Percentiles rank a stretch among this genome's conserved stretches.
Conservation (phyloP, 2,329 filamentous ascomycete species). For the Ramularia collo-cygni region DNA sequence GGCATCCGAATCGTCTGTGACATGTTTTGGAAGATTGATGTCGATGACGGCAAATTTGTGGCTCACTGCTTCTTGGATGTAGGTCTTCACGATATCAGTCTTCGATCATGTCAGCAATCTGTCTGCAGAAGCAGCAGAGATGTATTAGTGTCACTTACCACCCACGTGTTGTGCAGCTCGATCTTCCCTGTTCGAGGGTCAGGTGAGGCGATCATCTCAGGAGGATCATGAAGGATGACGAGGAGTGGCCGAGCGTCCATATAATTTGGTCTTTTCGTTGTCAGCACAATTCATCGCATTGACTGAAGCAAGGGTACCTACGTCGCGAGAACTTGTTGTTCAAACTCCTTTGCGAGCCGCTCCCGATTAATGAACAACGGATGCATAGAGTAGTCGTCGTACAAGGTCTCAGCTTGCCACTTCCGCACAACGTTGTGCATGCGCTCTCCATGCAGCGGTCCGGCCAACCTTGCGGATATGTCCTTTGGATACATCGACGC, state of each 20-base stretch:
- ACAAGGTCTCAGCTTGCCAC: slow-evolving; percentile 66
- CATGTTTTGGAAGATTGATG: slow-evolving; percentile 77
- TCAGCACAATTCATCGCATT: slow-evolving; percentile 9
- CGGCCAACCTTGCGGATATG: slow-evolving; percentile 26
- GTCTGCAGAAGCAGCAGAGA: slow-evolving; percentile 27
- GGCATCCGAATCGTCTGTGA: slow-evolving; percentile 46
- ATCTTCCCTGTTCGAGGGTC: slow-evolving; percentile 57
- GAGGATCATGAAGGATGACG: slow-evolving; percentile 75
- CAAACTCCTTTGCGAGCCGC: slow-evolving; percentile 30
- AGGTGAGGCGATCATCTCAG: slow-evolving; percentile 36
- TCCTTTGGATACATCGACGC: slow-evolving; percentile 71
- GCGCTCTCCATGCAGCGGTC: slow-evolving; percentile 46
- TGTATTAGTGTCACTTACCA: slow-evolving; percentile 53
- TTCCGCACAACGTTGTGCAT: slow-evolving; percentile 74
- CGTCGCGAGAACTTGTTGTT: slow-evolving; percentile 29
- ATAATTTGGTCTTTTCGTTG: slow-evolving; percentile 52
- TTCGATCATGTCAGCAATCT: slow-evolving; percentile 44
- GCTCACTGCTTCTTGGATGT: slow-evolving; percentile 75
- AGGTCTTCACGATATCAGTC: slow-evolving; percentile 74
- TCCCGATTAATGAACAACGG: slow-evolving; percentile 73
- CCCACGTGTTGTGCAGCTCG: slow-evolving; percentile 78
- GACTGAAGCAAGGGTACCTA: slow-evolving; percentile 12
- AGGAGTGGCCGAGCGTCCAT: slow-evolving; percentile 61
- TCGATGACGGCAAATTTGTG: slow-evolving; percentile 81
- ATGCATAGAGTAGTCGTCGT: slow-evolving; percentile 68